phyloP scores from a whole-genome alignment of 306 rosid genomes.

The Notholithocarpus densiflorus region DNA sequence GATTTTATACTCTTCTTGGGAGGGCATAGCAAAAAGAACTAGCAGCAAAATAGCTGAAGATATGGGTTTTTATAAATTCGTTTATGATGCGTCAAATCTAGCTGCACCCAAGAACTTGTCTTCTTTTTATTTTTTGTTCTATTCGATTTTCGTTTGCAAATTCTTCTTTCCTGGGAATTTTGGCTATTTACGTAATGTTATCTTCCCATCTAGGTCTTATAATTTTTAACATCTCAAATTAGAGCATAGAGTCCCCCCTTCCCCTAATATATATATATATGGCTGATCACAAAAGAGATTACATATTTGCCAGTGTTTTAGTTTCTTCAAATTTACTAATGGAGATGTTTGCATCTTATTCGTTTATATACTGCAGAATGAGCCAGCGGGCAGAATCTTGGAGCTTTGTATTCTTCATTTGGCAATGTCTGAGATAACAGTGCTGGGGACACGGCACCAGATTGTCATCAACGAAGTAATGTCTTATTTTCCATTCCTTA shows the following conservation, averaged over 20 bases:
- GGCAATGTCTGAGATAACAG: conserved; percentile 86
- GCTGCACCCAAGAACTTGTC: neutral
- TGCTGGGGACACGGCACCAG: conserved; percentile 68
- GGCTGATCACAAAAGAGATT: neutral
- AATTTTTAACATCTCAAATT: neutral
- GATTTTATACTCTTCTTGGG: neutral
- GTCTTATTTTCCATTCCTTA: neutral
- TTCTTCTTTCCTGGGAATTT: neutral
- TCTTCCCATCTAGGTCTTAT: neutral
- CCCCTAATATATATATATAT: neutral
- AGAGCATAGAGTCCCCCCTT: neutral
- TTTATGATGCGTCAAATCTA: neutral
- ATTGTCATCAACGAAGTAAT: conserved; percentile 86
- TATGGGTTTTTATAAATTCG: neutral
- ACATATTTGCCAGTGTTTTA: neutral
- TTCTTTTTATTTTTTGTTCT: neutral
- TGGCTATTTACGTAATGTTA: neutral
- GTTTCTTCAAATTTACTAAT: neutral
- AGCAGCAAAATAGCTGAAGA: neutral
- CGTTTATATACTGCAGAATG: conserved; percentile 37
- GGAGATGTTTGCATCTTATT: neutral
- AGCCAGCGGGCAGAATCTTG: conserved; percentile 77
- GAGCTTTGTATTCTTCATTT: conserved; percentile 92
- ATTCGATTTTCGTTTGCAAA: neutral
- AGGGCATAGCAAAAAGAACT: neutral